phyloP scores from a whole-genome alignment of 73 alveolate genomes.

The Tetrahymena elliotti region DNA sequence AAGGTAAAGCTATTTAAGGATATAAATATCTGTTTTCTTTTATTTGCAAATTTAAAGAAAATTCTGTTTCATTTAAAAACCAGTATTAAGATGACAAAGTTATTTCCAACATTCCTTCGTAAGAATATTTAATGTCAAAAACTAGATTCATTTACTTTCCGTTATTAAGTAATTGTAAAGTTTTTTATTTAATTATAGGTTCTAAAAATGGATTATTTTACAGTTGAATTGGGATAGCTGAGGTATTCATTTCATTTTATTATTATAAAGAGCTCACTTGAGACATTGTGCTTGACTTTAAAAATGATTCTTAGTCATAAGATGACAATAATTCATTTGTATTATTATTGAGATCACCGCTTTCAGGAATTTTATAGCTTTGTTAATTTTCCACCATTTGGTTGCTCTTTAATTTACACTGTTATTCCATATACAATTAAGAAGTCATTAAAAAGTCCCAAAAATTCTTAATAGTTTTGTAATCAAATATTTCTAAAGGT shows the following conservation, averaged over 20 bases:
- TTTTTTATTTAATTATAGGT: neutral
- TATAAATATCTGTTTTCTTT: neutral
- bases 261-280: neutral
- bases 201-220: neutral
- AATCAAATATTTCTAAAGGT: neutral
- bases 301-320: neutral
- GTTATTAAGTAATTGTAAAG: neutral
- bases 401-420: neutral
- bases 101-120: neutral
- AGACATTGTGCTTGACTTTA: neutral
- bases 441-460: neutral
- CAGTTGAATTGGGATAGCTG: neutral
- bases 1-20: neutral
- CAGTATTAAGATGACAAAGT: neutral
- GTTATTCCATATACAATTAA: neutral
- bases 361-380: too few relatives aligned
- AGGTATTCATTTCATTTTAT: neutral
- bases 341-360: too few relatives aligned
- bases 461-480: neutral
- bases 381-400: neutral
- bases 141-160: neutral
- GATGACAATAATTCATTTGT: too few relatives aligned
- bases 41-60: neutral
- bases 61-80: neutral
- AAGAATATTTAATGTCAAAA: neutral